Base-by-base conservation (phyloP, 2,329 filamentous ascomycete genomes). In the Cladosporium phlei region DNA sequence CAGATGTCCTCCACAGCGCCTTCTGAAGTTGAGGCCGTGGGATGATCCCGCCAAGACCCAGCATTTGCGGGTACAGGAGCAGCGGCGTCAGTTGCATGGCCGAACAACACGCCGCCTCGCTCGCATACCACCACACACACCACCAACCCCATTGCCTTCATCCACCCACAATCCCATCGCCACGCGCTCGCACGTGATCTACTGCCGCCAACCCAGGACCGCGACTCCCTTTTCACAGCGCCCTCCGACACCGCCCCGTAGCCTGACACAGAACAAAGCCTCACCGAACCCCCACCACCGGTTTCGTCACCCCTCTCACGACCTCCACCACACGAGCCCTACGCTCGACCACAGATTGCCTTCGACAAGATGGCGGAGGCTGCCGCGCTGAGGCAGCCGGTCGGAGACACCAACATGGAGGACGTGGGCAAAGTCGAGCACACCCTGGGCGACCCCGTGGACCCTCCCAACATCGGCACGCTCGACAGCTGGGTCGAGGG, bases 401-500 rank as follows among this genome's bases (percentile, higher is more conserved):
- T 51, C 22, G 49, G 51, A 35, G 91, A 98, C 71, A 95, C 89
- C 65, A 95, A 94, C 72, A 98, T 98, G 93, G 91, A 96, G 76
- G 93, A 98, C 68, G 89, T 95, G 60, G 86, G 85, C 64, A 87
- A 90, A 72, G 83, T 86, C 56, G 82, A 86, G 66, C 79, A 81
- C 56, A 79, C 87, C 66, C 85, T 95, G 57, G 69, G 70, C 47
- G 68, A 69, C 60, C 81, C 85, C 50, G 81, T 88, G 62, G 93
- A 97, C 73, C 86, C 91, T 47, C 83, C 90, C 52, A 88, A 89
- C 59, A 93, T 95, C 74, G 83, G 86, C 52, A 95, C 88, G 51
- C 78, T 98, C 54, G 93, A 98, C 68, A 89, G 90, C 65, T 98
- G 93, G 93, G 97, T 98, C 67, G 91, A 96, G 78, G 90, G 80